Conservation (phyloP, 2,329 filamentous ascomycete genomes). For the Aquanectria penicillioides region DNA sequence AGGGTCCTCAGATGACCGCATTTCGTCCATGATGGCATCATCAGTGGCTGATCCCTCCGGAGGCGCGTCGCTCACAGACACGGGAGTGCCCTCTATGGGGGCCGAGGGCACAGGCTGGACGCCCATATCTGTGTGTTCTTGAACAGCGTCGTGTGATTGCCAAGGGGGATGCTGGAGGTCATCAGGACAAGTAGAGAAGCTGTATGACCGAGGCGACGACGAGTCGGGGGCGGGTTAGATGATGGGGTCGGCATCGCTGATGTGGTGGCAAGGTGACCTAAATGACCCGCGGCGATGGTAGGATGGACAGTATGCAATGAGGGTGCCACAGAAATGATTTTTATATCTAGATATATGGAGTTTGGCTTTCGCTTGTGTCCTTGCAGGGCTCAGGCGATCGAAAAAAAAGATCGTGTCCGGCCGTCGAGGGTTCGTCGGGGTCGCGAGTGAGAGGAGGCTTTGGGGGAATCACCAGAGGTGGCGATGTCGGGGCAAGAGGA, state of each 20-base stretch:
- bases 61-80: constrained; percentile 31
- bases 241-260: constrained; percentile 58
- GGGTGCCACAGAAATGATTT: neutral
- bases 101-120: constrained; percentile 31
- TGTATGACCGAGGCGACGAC: constrained; percentile 49
- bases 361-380: neutral
- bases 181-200: constrained; percentile 57
- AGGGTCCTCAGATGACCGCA: constrained; percentile 40
- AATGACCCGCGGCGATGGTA: too few relatives aligned
- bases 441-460: constrained; percentile 31
- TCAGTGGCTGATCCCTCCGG: constrained; percentile 34
- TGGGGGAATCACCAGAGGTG: constrained; percentile 38
- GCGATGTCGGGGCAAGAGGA: constrained; percentile 37
- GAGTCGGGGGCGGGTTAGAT: constrained; percentile 52
- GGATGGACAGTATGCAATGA: too few relatives aligned
- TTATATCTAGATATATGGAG: neutral
- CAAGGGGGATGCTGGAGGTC: constrained; percentile 46
- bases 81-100: constrained; percentile 35
- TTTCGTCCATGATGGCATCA: constrained; percentile 39
- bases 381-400: constrained; percentile 26
- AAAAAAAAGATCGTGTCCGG: constrained; percentile 22
- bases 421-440: constrained; percentile 31
- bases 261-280: constrained; percentile 10
- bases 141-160: constrained; percentile 36
- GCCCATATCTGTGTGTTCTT: constrained; percentile 33